A percentile compares a stretch with the other conserved stretches of the same genome.
phyloP scores from a whole-genome alignment of 163 green algal genomes.

The Picocystis sp. region DNA sequence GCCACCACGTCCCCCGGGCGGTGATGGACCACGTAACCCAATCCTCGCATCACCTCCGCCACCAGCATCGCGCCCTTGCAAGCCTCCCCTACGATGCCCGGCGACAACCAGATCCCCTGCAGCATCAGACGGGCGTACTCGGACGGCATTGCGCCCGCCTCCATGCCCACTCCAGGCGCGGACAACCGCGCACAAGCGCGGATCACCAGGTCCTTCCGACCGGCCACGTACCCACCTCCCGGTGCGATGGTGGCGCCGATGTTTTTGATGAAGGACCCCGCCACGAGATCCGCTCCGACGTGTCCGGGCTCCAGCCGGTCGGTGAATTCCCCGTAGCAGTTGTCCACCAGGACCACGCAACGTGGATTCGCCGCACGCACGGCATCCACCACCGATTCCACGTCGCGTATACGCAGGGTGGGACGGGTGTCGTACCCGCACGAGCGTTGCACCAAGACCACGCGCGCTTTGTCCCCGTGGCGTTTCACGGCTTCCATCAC shows the following conservation, averaged over 20 bases:
- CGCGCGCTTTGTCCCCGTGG: slow-evolving; percentile 30
- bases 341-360: slow-evolving; percentile 77
- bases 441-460: slow-evolving; percentile 74
- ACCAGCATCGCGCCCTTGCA: slow-evolving; percentile 75
- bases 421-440: slow-evolving; percentile 76
- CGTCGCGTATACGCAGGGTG: slow-evolving; percentile 68
- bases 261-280: slow-evolving; percentile 90
- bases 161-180: slow-evolving; percentile 64
- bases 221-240: slow-evolving; percentile 78
- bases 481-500: slow-evolving; percentile 17
- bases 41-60: slow-evolving; percentile 36
- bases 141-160: slow-evolving; percentile 53
- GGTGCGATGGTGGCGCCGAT: slow-evolving; percentile 60
- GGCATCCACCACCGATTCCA: slow-evolving; percentile 24
- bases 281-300: slow-evolving; percentile 75
- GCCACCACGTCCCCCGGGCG: slow-evolving; percentile 61
- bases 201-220: slow-evolving; percentile 53
- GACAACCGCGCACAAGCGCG: slow-evolving; percentile 48
- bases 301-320: slow-evolving; percentile 53
- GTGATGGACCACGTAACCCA: slow-evolving; percentile 14
- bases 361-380: slow-evolving; percentile 30
- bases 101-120: slow-evolving; percentile 67
- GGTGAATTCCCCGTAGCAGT: slow-evolving; percentile 96
- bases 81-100: slow-evolving; percentile 76
- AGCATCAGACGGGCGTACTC: slow-evolving; percentile 60